phyloP scores from a whole-genome alignment of 768 basidiomycete species.

The Phlebiopsis gigantea region DNA sequence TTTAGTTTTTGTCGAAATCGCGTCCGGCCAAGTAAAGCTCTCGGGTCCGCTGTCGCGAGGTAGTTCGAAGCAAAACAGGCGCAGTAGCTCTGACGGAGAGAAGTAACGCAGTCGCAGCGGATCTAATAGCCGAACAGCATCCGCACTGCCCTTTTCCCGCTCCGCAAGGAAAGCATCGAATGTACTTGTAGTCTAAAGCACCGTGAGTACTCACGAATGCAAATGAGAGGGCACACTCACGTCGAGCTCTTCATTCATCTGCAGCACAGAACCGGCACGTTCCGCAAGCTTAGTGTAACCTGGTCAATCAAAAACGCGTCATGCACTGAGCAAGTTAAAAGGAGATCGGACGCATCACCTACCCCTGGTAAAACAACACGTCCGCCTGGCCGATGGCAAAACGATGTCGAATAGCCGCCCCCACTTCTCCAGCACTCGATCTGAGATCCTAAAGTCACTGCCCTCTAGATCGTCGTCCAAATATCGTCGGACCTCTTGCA shows the following conservation, averaged over 20 bases:
- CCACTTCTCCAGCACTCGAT: constrained; percentile 67
- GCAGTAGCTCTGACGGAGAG: constrained; percentile 64
- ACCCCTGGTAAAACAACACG: constrained; percentile 84
- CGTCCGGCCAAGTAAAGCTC: constrained; percentile 57
- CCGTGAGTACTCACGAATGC: background rate
- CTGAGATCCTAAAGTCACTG: constrained; percentile 39
- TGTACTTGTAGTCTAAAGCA: constrained; percentile 48
- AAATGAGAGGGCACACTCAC: constrained; percentile 33
- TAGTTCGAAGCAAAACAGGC: constrained; percentile 56
- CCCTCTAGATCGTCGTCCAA: constrained; percentile 29
- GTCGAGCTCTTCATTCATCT: constrained; percentile 61
- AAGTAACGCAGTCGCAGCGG: constrained; percentile 71
- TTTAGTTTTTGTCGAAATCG: constrained; percentile 59
- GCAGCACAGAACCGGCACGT: constrained; percentile 72
- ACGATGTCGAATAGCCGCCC: constrained; percentile 80
- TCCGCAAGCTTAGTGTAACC: constrained; percentile 77
- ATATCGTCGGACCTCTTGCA: constrained; percentile 31
- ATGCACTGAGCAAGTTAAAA: background rate
- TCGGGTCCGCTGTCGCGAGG: constrained; percentile 8
- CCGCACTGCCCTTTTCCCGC: constrained; percentile 32
- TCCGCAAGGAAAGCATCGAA: constrained; percentile 52
- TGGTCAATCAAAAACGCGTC: constrained; percentile 20
- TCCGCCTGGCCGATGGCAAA: constrained; percentile 50
- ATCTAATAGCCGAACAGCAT: constrained; percentile 49
- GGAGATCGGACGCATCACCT: background rate